These are phyloP conservation scores for Aspergillus incahuasiensis DNA, from an alignment of 495 filamentous ascomycete species.

Conservation along the genomic window DNA sequence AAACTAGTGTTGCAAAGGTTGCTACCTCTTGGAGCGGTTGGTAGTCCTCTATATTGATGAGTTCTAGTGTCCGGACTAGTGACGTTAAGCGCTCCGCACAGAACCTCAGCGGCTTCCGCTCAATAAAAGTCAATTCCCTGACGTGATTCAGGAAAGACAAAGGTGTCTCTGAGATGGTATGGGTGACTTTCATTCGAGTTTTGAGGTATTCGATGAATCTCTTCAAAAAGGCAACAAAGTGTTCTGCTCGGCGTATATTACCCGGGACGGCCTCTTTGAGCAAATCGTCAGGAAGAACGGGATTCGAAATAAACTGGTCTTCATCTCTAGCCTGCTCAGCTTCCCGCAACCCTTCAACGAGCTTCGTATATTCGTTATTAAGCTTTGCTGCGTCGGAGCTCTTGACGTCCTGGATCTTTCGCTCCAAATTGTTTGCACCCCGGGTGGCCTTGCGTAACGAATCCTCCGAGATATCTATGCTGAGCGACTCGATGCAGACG, in stretches of 20 bases:
- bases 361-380: constrained; percentile 90
- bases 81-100: constrained; percentile 94
- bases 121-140: constrained; percentile 94
- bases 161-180: constrained; percentile 95
- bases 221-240: constrained; percentile 92
- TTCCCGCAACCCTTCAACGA: constrained; percentile 87
- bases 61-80: constrained; percentile 89
- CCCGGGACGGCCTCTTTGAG: constrained; percentile 87
- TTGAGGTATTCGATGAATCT: constrained; percentile 98
- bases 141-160: constrained; percentile 90
- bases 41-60: constrained; percentile 97
- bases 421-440: constrained; percentile 85
- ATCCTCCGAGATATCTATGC: constrained; percentile 94
- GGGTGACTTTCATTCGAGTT: constrained; percentile 95
- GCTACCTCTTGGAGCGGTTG: constrained; percentile 96
- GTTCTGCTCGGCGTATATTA: constrained; percentile 93
- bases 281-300: constrained; percentile 41
- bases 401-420: constrained; percentile 88
- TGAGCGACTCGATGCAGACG: constrained; percentile 96
- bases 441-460: constrained; percentile 82
- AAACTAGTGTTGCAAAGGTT: constrained; percentile 94
- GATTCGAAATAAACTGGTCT: constrained; percentile 95
- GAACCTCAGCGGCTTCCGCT: constrained; percentile 92
- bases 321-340: constrained; percentile 86
- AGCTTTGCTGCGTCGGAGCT: constrained; percentile 86